Evolutionary conservation across 2,329 filamentous ascomycete genomes (phyloP), one percentile per base, ranked within the genome.

Genomic region (Talaromyces sp.): DNA sequence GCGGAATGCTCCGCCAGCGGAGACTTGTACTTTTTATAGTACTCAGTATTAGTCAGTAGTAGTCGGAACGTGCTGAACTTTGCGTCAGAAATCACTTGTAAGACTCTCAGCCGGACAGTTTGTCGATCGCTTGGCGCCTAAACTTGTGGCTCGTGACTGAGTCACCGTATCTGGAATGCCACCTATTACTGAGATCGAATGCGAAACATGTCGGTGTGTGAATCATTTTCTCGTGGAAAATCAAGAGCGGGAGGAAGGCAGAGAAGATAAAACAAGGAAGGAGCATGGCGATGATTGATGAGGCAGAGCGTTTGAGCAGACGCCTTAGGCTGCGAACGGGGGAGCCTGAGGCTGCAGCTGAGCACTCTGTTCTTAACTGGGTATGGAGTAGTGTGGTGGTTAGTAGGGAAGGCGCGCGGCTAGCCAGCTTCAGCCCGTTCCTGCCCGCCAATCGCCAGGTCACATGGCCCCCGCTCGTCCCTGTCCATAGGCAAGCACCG

Each of bases 121-220:
- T 41, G 59, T 59, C 64, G 64, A 62, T 66, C 60, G 25, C 64
- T 66, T 62, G 60, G 60, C 64, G 43, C 33, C 19, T 35, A 49
- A 33, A 17, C 52, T 61, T 47, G 64, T 65, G 60, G 52, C 59
- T 43, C 58, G 63, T 66, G 64, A 66, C 64, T 17, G 50, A 49
- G 60, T 54, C 64, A 65, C 39, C 37, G 41, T 56, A 35, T 56
- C 50, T 37, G 31, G 2, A 33, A 56, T 37, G 22, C n/a, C 9
- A 56, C 52, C 52, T 56, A 56, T 39, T 25, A 37, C n/a, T 56
- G 52, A 22, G 17, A 39, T 45, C 17, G 39, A 33, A 39, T 33
- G 19, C 39, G 41, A 25, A 45, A 43, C 22, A 50, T 39, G 56
- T 50, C 19, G 19, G 15, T 22, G 43, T 2, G 39, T 37, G 17